phyloP scores from a whole-genome alignment of 1,284 basidiomycete genomes.

The Cutaneotrichosporon cyanovorans region DNA sequence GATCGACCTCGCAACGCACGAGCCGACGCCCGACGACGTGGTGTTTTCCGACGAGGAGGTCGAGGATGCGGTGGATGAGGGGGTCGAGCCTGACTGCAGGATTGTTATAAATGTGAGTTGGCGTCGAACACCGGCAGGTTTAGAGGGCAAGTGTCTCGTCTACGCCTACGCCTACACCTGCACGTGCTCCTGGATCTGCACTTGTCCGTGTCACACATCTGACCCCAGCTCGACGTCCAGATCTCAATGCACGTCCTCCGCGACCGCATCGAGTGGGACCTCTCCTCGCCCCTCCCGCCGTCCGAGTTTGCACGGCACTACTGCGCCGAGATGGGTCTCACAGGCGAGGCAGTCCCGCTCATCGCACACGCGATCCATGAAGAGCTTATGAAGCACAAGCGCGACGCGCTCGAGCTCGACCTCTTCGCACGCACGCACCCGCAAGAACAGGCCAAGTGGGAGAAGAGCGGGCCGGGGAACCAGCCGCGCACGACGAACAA shows the following conservation, averaged over 20 bases:
- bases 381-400: conserved; percentile 88
- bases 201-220: too few species aligned
- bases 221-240: conserved; percentile 85
- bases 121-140: too few species aligned
- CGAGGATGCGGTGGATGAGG: conserved; percentile 27
- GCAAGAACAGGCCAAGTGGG: conserved; percentile 55
- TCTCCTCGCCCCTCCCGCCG: conserved; percentile 83
- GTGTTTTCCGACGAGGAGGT: conserved; percentile 30
- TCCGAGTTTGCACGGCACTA: conserved; percentile 74
- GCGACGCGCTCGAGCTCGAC: conserved; percentile 87
- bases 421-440: conserved; percentile 60
- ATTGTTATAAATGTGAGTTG: conserved; percentile 78
- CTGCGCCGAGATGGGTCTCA: conserved; percentile 77
- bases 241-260: conserved; percentile 81
- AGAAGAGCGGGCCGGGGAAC: conserved; percentile 54
- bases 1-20: conserved; percentile 49
- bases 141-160: too few species aligned
- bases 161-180: too few species aligned
- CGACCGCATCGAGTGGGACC: conserved; percentile 97
- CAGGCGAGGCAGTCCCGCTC: conserved; percentile 78
- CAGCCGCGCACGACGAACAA: conserved; percentile 50
- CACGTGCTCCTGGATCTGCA: too few species aligned
- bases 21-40: conserved; percentile 35
- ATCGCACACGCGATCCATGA: conserved; percentile 90
- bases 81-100: conserved; percentile 73